Conservation (phyloP, 768 basidiomycete species). For the Tricholoma terreum region DNA sequence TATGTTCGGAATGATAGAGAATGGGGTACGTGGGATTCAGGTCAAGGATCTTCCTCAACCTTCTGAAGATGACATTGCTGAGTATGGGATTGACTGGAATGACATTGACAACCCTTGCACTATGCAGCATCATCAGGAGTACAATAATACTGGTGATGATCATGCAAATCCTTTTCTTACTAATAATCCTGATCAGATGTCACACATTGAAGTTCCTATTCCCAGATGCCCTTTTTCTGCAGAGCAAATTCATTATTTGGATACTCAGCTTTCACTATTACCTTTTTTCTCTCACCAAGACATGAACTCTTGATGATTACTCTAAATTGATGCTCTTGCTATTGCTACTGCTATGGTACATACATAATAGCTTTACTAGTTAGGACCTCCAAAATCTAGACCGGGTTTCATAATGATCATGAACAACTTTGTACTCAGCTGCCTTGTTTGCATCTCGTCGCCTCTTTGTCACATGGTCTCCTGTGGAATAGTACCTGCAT, state of each 20-base stretch:
- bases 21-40: constrained; percentile 25
- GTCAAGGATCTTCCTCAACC: constrained; percentile 7
- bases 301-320: neutral
- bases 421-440: neutral
- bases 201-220: neutral
- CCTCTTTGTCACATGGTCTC: neutral
- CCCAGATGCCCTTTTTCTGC: neutral
- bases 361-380: neutral
- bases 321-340: neutral
- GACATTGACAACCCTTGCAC: constrained; percentile 9
- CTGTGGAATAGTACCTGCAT: neutral
- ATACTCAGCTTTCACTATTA: neutral
- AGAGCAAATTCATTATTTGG: neutral
- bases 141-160: constrained; percentile 9
- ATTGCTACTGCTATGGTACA: neutral
- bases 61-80: constrained; percentile 12
- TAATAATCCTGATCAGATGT: neutral
- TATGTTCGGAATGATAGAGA: constrained; percentile 27
- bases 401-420: neutral
- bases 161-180: neutral
- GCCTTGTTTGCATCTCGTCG: neutral
- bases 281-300: neutral
- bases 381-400: neutral
- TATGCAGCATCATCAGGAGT: constrained; percentile 9
- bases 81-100: constrained; percentile 27